A percentile compares a stretch with the other conserved stretches of the same genome.
These are phyloP conservation scores for Epichloe brachyelytri DNA, from an alignment of 2,329 filamentous ascomycete genomes.

Conservation along the genomic window DNA sequence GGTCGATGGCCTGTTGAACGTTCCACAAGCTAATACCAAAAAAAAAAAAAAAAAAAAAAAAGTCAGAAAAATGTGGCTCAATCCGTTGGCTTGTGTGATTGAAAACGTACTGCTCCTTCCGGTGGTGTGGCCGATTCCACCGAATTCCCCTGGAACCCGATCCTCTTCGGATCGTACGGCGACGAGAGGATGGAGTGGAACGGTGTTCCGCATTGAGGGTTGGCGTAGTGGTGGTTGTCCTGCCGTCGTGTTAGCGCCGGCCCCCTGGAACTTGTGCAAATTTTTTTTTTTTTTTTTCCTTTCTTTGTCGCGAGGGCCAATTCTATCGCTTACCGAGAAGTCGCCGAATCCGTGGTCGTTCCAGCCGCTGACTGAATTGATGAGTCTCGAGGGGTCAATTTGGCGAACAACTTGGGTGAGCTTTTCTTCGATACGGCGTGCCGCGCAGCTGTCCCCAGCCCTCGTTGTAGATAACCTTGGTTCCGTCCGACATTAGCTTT, in stretches of 20 bases:
- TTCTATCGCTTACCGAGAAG: slow-evolving; percentile 27
- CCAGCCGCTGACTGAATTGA: slow-evolving; percentile 55
- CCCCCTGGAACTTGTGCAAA: not conserved
- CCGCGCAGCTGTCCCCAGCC: slow-evolving; percentile 51
- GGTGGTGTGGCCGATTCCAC: slow-evolving; percentile 53
- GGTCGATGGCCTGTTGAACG: slow-evolving; percentile 40
- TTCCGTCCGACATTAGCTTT: not conserved
- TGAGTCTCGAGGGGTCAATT: slow-evolving; percentile 50
- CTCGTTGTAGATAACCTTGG: slow-evolving; percentile 55
- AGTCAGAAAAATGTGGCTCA: not conserved
- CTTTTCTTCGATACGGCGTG: slow-evolving; percentile 34
- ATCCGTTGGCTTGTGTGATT: not conserved
- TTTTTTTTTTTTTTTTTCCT: not conserved
- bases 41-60: not conserved
- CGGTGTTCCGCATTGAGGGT: slow-evolving; percentile 56
- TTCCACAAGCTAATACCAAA: slow-evolving; percentile 46
- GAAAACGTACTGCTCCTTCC: slow-evolving; percentile 43
- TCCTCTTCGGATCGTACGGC: slow-evolving; percentile 44
- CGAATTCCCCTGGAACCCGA: slow-evolving; percentile 62
- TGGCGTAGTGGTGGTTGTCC: slow-evolving; percentile 62
- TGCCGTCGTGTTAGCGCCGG: slow-evolving; percentile 9
- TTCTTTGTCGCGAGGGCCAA: not conserved
- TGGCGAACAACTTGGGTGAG: slow-evolving; percentile 41
- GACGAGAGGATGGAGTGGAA: slow-evolving; percentile 47
- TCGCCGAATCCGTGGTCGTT: slow-evolving; percentile 55